A percentile compares a stretch with the other conserved stretches of the same genome.
Evolutionary conservation across 2,329 filamentous ascomycete genomes (phyloP).

Genomic region (Penicillium hesseltinei): DNA sequence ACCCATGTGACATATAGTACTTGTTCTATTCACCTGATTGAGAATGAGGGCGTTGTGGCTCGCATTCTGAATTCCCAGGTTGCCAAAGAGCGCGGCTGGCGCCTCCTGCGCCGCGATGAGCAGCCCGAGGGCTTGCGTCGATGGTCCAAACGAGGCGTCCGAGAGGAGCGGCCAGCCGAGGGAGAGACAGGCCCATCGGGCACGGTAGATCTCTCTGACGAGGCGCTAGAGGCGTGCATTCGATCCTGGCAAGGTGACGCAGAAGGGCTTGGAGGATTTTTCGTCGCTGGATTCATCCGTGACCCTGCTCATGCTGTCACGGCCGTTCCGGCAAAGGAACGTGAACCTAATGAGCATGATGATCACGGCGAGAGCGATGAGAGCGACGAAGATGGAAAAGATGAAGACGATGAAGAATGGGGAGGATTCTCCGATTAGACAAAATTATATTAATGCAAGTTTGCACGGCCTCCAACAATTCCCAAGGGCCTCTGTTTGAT

Average conservation of each 20-base stretch:
- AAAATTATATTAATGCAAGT: constrained; percentile 1
- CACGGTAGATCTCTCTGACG: constrained; percentile 43
- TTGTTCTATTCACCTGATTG: constrained; percentile 80
- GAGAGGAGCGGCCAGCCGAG: constrained; percentile 37
- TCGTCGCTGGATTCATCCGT: constrained; percentile 81
- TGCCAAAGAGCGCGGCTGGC: constrained; percentile 70
- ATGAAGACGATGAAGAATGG: constrained; percentile 44
- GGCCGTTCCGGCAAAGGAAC: neutral
- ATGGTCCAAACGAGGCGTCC: constrained; percentile 68
- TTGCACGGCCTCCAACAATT: neutral
- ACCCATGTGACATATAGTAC: constrained; percentile 85
- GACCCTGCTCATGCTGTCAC: constrained; percentile 45
- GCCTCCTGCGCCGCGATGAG: constrained; percentile 65
- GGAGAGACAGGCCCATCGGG: constrained; percentile 8
- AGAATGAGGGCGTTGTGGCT: constrained; percentile 84
- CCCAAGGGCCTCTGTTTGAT: neutral
- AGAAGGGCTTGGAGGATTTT: constrained; percentile 90
- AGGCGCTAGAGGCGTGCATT: constrained; percentile 69
- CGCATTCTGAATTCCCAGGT: constrained; percentile 66
- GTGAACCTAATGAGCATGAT: constrained; percentile 26
- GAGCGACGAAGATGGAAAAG: constrained; percentile 19
- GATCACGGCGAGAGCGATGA: constrained; percentile 7
- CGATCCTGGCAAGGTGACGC: constrained; percentile 77
- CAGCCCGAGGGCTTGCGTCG: constrained; percentile 73
- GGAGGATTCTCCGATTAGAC: constrained; percentile 44